A percentile compares a stretch with the other conserved stretches of the same genome.
These are phyloP conservation scores for Colletotrichum navitas DNA, from an alignment of 2,329 filamentous ascomycete genomes.

Conservation along the genomic window DNA sequence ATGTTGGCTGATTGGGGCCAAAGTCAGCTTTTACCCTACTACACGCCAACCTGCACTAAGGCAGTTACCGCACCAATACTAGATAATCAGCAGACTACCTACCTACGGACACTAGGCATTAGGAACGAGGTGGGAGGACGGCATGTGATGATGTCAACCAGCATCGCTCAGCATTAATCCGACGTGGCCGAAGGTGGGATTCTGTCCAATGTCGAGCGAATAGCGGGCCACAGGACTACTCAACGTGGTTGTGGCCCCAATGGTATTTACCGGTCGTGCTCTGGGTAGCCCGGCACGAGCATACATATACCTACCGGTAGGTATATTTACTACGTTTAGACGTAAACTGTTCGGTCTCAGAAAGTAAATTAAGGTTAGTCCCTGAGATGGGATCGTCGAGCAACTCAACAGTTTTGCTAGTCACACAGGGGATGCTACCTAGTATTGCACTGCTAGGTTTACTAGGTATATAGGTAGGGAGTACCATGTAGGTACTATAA, in stretches of 20 bases:
- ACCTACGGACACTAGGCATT: no score
- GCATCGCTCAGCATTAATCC: conserved; percentile 15
- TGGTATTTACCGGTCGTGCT: background rate
- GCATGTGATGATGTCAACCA: conserved; percentile 39
- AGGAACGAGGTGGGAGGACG: background rate
- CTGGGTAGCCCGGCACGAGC: background rate
- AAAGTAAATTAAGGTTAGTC: background rate
- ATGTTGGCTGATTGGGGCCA: background rate
- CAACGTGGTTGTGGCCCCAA: background rate
- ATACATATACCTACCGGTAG: no score
- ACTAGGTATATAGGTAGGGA: no score
- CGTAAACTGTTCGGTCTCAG: background rate
- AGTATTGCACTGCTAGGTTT: background rate
- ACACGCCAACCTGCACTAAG: background rate
- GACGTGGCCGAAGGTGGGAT: conserved; percentile 12
- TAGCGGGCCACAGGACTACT: conserved; percentile 8
- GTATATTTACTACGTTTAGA: no score
- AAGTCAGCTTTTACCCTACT: background rate
- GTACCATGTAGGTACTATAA: background rate
- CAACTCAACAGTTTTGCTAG: conserved; percentile 35
- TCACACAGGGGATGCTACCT: conserved; percentile 26
- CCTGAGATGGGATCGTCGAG: conserved; percentile 5
- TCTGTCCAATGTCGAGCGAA: conserved; percentile 18
- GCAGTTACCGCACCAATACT: no score
- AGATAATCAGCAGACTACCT: no score